Conservation (phyloP, 345 rosid genomes). For the Pistacia atlantica region DNA sequence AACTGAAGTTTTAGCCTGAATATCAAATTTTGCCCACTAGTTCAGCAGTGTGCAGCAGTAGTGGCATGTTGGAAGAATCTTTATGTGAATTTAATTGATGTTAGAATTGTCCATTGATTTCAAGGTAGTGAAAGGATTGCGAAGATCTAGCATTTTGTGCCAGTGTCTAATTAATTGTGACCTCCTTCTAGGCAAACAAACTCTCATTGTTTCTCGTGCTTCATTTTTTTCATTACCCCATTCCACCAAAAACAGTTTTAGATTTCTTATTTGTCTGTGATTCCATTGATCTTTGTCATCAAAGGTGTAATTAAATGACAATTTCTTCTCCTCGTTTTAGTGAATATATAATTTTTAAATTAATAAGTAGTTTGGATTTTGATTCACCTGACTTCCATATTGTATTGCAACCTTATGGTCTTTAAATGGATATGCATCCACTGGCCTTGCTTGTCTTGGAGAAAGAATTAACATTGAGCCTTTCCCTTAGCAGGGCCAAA, state of each 20-base stretch:
- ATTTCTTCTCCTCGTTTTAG: not conserved
- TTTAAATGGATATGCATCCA: not conserved
- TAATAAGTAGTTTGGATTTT: not conserved
- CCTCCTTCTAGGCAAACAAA: not conserved
- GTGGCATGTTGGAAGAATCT: not conserved
- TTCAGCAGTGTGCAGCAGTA: not conserved
- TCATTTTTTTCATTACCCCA: not conserved
- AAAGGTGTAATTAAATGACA: not conserved
- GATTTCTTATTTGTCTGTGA: not conserved
- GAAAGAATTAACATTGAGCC: conserved; percentile 4
- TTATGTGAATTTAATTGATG: not conserved
- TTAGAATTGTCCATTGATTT: not conserved
- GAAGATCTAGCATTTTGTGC: not conserved
- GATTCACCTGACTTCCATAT: not conserved
- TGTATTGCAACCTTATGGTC: not conserved
- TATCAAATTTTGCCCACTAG: not conserved
- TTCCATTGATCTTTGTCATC: too few species aligned
- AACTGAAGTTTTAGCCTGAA: not conserved
- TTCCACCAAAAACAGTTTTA: not conserved
- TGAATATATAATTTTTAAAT: not conserved
- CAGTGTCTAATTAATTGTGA: not conserved
- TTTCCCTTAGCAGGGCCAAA: conserved; percentile 54
- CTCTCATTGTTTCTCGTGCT: not conserved
- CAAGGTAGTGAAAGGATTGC: not conserved
- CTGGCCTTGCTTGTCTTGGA: conserved; percentile 2